Conservation (phyloP, 805 yeast genomes). For the Kuraishia molischiana region DNA sequence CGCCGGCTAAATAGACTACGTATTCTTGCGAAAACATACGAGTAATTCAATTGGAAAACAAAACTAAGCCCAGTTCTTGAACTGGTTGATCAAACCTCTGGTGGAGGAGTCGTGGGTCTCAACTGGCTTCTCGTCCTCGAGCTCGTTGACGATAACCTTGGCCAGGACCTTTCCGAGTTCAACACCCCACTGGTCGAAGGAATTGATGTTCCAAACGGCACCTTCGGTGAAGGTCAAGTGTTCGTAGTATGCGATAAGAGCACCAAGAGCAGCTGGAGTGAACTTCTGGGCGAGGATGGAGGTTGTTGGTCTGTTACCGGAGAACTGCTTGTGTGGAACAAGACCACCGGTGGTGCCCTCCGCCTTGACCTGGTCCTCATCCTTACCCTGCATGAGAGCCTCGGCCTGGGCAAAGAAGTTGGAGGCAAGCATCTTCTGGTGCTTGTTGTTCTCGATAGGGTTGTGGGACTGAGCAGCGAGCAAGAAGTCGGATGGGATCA, state of each 20-base stretch:
- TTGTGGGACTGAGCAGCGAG: constrained; percentile 96
- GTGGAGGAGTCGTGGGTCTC: constrained; percentile 83
- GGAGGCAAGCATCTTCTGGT: constrained; percentile 97
- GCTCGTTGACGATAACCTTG: constrained; percentile 87
- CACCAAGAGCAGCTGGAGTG: constrained; percentile 94
- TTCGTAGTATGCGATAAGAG: constrained; percentile 96
- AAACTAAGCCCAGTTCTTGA: constrained; percentile 74
- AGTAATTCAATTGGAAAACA: no score
- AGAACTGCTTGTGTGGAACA: constrained; percentile 92
- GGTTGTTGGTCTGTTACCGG: constrained; percentile 99
- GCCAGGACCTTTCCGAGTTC: constrained; percentile 98
- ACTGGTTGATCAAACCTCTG: constrained; percentile 87
- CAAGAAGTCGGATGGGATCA: constrained; percentile 95
- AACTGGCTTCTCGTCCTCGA: constrained; percentile 50
- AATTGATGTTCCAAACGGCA: constrained; percentile 98
- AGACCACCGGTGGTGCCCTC: constrained; percentile 85
- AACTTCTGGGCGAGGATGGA: constrained; percentile 91
- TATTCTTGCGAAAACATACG: no score
- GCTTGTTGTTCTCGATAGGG: constrained; percentile 89
- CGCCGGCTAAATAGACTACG: no score
- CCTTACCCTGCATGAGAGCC: constrained; percentile 95
- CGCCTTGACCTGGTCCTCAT: constrained; percentile 68
- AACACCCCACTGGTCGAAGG: constrained; percentile 99
- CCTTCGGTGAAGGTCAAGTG: constrained; percentile 97
- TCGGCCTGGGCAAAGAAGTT: constrained; percentile 98